Evolutionary conservation across 176 grass and related monocot species (phyloP).

Genomic region (Musa beccarii): DNA sequence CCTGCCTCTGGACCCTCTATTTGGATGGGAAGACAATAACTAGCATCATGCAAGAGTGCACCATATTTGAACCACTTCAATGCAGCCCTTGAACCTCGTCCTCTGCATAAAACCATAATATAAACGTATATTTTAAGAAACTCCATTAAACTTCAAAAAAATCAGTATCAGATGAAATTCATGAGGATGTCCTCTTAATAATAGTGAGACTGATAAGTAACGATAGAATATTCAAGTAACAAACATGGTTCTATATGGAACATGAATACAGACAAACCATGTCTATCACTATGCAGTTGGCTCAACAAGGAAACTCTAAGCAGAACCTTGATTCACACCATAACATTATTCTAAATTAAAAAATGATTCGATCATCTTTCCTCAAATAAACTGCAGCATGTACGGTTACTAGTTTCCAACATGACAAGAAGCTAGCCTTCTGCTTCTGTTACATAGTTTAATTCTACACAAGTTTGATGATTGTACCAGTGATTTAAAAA

Average conservation of each 20-base stretch:
- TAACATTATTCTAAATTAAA: no score
- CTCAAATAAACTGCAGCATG: no score
- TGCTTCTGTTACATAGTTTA: no score
- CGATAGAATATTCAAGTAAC: no score
- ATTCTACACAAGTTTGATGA: no score
- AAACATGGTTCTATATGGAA: background rate
- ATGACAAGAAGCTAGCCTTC: no score
- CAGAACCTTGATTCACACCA: no score
- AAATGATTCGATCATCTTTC: no score
- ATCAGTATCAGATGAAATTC: background rate
- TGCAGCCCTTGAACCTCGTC: slow-evolving; percentile 64
- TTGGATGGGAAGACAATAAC: slow-evolving; percentile 57
- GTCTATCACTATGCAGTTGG: background rate
- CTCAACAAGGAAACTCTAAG: no score
- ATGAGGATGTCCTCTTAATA: background rate
- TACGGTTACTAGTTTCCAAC: no score
- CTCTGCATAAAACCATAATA: slow-evolving; percentile 21
- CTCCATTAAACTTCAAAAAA: background rate
- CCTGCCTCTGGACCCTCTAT: slow-evolving; percentile 61
- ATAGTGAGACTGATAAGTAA: background rate
- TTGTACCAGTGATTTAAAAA: no score
- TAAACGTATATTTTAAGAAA: background rate
- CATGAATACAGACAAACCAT: background rate
- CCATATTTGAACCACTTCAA: slow-evolving; percentile 51
- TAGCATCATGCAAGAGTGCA: slow-evolving; percentile 56